phyloP scores from a whole-genome alignment of 2,329 filamentous ascomycete genomes.

The Ascochyta lentis region DNA sequence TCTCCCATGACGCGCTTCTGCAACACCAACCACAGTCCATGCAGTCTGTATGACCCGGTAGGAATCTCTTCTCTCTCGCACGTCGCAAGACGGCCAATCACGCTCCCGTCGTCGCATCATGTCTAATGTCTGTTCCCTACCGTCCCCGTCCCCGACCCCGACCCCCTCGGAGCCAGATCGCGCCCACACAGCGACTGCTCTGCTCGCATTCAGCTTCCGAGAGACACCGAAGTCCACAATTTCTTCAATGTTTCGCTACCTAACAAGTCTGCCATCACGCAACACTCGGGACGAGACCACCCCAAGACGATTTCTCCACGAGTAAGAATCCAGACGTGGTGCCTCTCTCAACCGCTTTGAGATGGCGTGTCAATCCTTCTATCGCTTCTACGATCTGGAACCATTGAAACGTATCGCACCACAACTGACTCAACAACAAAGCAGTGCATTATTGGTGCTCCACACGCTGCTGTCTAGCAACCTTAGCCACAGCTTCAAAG shows the following conservation, averaged over 20 bases:
- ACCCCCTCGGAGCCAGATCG: not conserved
- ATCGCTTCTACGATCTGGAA: constrained; percentile 11
- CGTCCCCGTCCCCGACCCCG: not conserved
- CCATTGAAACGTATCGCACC: constrained; percentile 6
- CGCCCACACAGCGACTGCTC: not conserved
- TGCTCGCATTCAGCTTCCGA: constrained; percentile 6
- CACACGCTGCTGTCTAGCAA: constrained; percentile 13
- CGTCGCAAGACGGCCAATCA: constrained; percentile 3
- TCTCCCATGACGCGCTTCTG: constrained; percentile 14
- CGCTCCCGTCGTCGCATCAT: constrained; percentile 2
- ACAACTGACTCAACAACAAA: constrained; percentile 16
- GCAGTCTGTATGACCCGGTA: constrained; percentile 6
- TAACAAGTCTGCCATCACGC: constrained; percentile 10
- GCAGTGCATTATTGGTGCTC: constrained; percentile 17
- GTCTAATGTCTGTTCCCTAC: not conserved
- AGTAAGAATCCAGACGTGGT: constrained; percentile 10
- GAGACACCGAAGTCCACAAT: constrained; percentile 18
- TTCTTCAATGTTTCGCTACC: constrained; percentile 6
- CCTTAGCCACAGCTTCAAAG: constrained; percentile 11
- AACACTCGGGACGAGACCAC: constrained; percentile 3
- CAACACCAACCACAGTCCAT: constrained; percentile 8
- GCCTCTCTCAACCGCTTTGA: constrained; percentile 9
- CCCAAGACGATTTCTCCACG: constrained; percentile 16
- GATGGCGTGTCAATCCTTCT: constrained; percentile 15
- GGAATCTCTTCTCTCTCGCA: not conserved